Conservation (phyloP, 2,329 filamentous ascomycete species). For the Bimuria novae-zelandiae region DNA sequence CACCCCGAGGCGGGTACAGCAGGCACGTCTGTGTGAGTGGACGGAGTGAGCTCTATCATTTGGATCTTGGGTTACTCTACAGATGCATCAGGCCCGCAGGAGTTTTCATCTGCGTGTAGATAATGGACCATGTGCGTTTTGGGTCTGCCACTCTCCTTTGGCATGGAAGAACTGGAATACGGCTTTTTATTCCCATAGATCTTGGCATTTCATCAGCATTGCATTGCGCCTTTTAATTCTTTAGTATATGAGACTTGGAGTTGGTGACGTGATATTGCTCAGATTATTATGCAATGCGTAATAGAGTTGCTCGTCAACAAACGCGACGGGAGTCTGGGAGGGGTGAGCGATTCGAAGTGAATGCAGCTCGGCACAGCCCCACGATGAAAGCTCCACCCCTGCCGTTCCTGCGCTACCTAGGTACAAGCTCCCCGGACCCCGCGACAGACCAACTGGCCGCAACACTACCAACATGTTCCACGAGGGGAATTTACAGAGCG, state of each 20-base stretch:
- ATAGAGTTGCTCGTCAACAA: too few relatives aligned
- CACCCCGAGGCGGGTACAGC: slow-evolving; percentile 4
- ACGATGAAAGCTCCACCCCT: slow-evolving; percentile 1
- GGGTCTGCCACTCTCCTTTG: slow-evolving; percentile 30
- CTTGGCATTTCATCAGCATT: slow-evolving; percentile 23
- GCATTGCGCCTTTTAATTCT: slow-evolving; percentile 10
- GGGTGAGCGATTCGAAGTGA: too few relatives aligned
- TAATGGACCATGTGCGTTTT: slow-evolving; percentile 21
- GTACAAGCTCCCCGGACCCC: slow-evolving; percentile 19
- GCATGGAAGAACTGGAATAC: slow-evolving; percentile 27
- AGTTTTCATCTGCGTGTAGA: slow-evolving; percentile 28
- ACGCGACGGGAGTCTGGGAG: too few relatives aligned
- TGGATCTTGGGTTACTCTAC: slow-evolving; percentile 8
- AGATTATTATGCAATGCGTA: too few relatives aligned
- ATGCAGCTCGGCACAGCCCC: not conserved
- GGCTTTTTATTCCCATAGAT: slow-evolving; percentile 15
- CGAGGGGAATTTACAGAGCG: slow-evolving; percentile 76
- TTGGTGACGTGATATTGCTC: too few relatives aligned
- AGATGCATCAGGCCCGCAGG: slow-evolving; percentile 14
- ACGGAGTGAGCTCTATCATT: slow-evolving; percentile 7
- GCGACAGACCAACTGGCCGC: slow-evolving; percentile 18
- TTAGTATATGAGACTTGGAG: too few relatives aligned
- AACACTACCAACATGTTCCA: slow-evolving; percentile 70
- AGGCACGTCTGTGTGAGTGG: not conserved
- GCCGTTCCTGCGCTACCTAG: slow-evolving; percentile 14